Evolutionary conservation across 179 eudicot genomes (phyloP), one percentile per base, ranked within the genome.

Genomic region (Beta lomatogona): DNA sequence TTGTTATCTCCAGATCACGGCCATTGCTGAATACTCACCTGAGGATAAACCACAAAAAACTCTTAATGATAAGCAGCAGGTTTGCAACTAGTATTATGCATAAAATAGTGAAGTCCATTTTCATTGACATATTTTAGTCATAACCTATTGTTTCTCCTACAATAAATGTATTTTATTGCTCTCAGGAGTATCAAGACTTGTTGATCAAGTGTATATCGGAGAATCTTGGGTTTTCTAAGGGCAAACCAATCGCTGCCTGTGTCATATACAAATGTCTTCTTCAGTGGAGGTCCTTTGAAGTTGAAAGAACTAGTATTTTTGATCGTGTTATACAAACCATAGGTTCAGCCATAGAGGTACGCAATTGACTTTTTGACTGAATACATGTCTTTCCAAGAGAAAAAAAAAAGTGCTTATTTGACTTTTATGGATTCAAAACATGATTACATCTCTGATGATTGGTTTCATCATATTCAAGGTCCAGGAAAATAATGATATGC

Each of bases 211-310:
- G 97, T 79, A 92, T 96, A 85, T 78, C 97, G 31, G 91, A 94
- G 87, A 93, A 96, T 86, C 86, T 96, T 85, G 98, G 98, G 71
- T 96, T 88, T 86, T 88, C 99, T 61, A 89, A 91, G 69, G 99
- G 98, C 79, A 94, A 92, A 79, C 98, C 99, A 68, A 80, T 93
- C 71, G 96, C 99, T 78, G 99, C 99, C 76, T 90, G 93, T 82
- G 83, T 96, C 75, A 96, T 96, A 55, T 96, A 96, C 85, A 96
- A 91, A 85, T 91, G 94, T 84, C 98, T 96, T 84, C 94, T 94
- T 69, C 99, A 96, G 83, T 96, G 99, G 99, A 90, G 97, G 86
- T 94, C 98, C 74, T 94, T 96, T 85, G 99, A 96, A 87, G 99
- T 96, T 76, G 99, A 96, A 84, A 89, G 92, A 81, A 96, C 99